Conservation (phyloP, 768 basidiomycete genomes). For the Pulveroboletus sp. region DNA sequence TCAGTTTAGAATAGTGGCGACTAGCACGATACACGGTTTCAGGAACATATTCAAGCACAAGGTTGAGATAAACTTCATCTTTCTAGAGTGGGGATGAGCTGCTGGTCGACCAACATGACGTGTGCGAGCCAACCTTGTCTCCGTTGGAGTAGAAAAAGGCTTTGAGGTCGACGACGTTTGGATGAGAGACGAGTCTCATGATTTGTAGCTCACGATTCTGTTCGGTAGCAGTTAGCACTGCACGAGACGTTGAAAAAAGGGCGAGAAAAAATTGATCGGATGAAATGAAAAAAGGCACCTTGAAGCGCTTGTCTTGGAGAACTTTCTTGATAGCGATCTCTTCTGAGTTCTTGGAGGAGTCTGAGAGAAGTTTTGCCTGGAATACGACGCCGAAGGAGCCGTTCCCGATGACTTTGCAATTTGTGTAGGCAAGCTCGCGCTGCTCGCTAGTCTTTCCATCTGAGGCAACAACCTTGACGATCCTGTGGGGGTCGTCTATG, state of each 20-base stretch:
- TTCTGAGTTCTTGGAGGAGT: constrained; percentile 56
- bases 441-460: constrained; percentile 92
- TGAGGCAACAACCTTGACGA: constrained; percentile 92
- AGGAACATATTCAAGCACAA: constrained; percentile 98
- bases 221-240: not conserved
- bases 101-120: constrained; percentile 2
- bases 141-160: constrained; percentile 99
- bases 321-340: constrained; percentile 99
- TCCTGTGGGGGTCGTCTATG: constrained; percentile 94
- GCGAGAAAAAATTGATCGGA: constrained; percentile 7
- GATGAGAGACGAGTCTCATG: constrained; percentile 94
- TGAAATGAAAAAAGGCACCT: constrained; percentile 53
- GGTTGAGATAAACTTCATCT: constrained; percentile 99
- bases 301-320: constrained; percentile 99
- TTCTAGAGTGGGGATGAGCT: constrained; percentile 52
- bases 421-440: constrained; percentile 87
- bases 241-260: constrained; percentile 1
- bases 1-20: constrained; percentile 98
- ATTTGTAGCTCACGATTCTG: constrained; percentile 99
- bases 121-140: constrained; percentile 73
- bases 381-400: constrained; percentile 99
- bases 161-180: constrained; percentile 95
- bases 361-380: constrained; percentile 80
- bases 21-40: constrained; percentile 99
- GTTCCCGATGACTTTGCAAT: constrained; percentile 97